These are phyloP conservation scores for Lasiodiplodia citricola DNA, from an alignment of 2,329 filamentous ascomycete species.

Conservation along the genomic window DNA sequence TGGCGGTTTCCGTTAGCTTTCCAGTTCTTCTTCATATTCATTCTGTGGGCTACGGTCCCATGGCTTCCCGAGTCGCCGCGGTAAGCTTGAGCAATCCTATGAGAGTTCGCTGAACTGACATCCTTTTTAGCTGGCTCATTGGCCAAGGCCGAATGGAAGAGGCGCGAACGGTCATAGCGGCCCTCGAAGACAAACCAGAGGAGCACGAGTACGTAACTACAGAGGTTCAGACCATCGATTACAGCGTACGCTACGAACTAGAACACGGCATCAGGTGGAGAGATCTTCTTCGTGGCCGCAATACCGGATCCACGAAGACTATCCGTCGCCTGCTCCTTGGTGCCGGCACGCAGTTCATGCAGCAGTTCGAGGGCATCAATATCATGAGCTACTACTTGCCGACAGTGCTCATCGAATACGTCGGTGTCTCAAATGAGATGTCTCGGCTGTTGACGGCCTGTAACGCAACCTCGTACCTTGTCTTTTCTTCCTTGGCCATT, in stretches of 20 bases:
- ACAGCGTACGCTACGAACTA: conserved; percentile 55
- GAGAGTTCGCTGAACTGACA: background rate
- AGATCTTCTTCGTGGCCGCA: conserved; percentile 55
- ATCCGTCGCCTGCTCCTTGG: conserved; percentile 59
- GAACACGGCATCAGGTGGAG: conserved; percentile 57
- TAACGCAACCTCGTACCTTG: conserved; percentile 58
- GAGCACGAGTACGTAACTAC: conserved; percentile 53
- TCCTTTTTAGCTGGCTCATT: conserved; percentile 49
- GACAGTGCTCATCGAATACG: conserved; percentile 63
- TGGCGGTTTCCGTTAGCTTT: conserved; percentile 57
- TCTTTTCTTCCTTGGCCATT: conserved; percentile 55
- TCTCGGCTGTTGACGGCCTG: conserved; percentile 62
- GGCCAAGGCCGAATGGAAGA: conserved; percentile 51
- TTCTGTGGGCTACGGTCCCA: conserved; percentile 52
- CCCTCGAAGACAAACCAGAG: conserved; percentile 52
- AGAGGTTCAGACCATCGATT: conserved; percentile 53
- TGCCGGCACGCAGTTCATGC: conserved; percentile 60
- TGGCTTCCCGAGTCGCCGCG: conserved; percentile 55
- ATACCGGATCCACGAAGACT: conserved; percentile 49
- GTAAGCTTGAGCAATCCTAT: background rate
- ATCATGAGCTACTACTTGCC: conserved; percentile 58
- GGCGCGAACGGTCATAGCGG: conserved; percentile 54
- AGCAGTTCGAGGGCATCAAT: conserved; percentile 51
- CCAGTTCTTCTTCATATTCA: conserved; percentile 57
- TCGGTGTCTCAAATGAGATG: conserved; percentile 59